Percentiles rank a stretch among this genome's conserved stretches.
phyloP scores from a whole-genome alignment of 2,329 filamentous ascomycete species.

The Aspergillus niger region DNA sequence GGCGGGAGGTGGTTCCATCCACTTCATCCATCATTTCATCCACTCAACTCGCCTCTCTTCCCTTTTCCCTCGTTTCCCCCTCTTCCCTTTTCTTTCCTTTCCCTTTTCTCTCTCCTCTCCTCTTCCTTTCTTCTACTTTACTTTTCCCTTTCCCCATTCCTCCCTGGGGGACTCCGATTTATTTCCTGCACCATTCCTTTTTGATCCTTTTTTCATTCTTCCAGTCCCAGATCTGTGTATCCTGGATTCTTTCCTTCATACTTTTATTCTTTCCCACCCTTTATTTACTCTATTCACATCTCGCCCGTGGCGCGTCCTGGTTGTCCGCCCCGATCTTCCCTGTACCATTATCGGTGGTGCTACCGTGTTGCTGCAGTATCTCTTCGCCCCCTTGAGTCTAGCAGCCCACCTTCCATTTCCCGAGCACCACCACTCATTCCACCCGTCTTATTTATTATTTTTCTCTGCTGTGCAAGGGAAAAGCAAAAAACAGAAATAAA shows the following conservation, averaged over 20 bases:
- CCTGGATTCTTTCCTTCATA: conserved; percentile 31
- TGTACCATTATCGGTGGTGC: conserved; percentile 21
- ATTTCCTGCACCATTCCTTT: conserved; percentile 28
- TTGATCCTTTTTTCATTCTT: conserved; percentile 23
- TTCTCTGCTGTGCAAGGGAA: conserved; percentile 34
- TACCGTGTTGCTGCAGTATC: conserved; percentile 23
- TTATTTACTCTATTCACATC: conserved; percentile 15
- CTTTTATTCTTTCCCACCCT: conserved; percentile 12
- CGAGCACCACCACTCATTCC: conserved; percentile 12
- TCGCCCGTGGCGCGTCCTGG: conserved; percentile 37
- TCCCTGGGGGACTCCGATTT: conserved; percentile 19
- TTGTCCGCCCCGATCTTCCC: conserved; percentile 41
- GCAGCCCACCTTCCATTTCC: conserved; percentile 19
- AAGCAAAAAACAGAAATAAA: not conserved
- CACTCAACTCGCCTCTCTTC: not conserved
- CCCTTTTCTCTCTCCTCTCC: conserved; percentile 13
- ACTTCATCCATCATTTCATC: conserved; percentile 1
- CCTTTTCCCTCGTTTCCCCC: conserved; percentile 3
- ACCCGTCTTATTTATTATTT: conserved; percentile 9
- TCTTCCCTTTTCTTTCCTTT: conserved; percentile 15
- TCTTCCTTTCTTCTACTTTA: conserved; percentile 22
- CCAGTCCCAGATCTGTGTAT: conserved; percentile 30
- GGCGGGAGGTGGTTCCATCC: conserved; percentile 2
- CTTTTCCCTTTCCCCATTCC: conserved; percentile 20
- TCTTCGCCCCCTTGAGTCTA: conserved; percentile 25